Conservation (phyloP, 345 rosid genomes). For the Geranium rotundifolium region DNA sequence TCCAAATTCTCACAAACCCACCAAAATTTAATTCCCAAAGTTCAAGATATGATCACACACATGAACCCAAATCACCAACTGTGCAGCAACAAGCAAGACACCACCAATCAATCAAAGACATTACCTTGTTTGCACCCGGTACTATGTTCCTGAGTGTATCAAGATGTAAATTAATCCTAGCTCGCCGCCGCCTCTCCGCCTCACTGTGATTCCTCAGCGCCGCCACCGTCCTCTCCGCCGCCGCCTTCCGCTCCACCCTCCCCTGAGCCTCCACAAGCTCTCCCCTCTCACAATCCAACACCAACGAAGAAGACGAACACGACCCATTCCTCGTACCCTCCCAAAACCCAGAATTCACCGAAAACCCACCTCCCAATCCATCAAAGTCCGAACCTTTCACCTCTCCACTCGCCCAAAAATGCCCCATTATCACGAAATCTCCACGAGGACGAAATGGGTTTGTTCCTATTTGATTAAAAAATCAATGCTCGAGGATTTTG, state of each 20-base stretch:
- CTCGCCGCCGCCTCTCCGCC: slow-evolving; percentile 73
- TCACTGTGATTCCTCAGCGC: slow-evolving; percentile 67
- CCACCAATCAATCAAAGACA: not conserved
- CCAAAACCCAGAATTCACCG: slow-evolving; percentile 2
- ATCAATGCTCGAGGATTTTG: not conserved
- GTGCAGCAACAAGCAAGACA: not conserved
- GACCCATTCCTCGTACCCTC: not conserved
- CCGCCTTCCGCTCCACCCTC: slow-evolving; percentile 28
- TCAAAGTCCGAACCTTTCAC: not conserved
- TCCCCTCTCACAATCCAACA: slow-evolving; percentile 33
- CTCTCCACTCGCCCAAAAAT: not conserved
- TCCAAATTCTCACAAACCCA: not conserved
- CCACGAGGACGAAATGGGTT: too few relatives aligned
- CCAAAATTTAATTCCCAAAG: not conserved
- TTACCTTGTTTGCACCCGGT: slow-evolving; percentile 45
- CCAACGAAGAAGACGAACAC: slow-evolving; percentile 26
- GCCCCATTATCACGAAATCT: not conserved
- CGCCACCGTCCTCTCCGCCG: slow-evolving; percentile 36
- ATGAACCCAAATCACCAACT: not conserved
- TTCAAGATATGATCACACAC: not conserved
- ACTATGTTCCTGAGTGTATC: slow-evolving; percentile 47
- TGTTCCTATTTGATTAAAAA: too few relatives aligned
- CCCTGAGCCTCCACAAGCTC: slow-evolving; percentile 46
- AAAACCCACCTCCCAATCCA: not conserved
- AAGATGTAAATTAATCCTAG: slow-evolving; percentile 65